These are phyloP conservation scores for Dryas octopetala DNA, from an alignment of 306 rosid genomes.

Conservation along the genomic window DNA sequence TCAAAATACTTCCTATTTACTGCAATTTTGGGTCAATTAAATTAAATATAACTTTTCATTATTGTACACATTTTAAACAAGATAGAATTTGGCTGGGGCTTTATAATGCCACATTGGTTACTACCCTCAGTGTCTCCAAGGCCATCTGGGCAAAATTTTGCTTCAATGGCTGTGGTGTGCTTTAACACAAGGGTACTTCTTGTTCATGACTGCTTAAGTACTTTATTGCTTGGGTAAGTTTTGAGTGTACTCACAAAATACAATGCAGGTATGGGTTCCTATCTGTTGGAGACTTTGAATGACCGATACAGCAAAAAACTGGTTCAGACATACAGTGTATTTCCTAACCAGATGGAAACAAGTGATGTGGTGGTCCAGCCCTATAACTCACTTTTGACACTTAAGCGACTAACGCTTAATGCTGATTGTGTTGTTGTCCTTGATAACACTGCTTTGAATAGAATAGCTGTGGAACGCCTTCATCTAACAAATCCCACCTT, in stretches of 20 bases:
- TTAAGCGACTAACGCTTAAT: slow-evolving; percentile 89
- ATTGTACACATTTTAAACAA: not conserved
- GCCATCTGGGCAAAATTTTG: not conserved
- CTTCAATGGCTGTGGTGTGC: not conserved
- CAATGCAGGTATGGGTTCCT: slow-evolving; percentile 89
- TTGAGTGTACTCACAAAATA: not conserved
- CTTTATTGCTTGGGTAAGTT: not conserved
- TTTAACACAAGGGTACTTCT: not conserved
- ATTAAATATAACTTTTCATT: not conserved
- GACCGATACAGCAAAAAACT: slow-evolving; percentile 98
- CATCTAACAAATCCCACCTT: slow-evolving; percentile 97
- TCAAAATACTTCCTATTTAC: not conserved
- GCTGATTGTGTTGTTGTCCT: slow-evolving; percentile 99
- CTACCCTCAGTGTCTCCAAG: slow-evolving; percentile 1
- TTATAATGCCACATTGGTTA: not conserved
- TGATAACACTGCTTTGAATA: slow-evolving; percentile 94
- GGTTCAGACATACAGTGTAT: slow-evolving; percentile 97
- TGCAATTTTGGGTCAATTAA: slow-evolving; percentile 6
- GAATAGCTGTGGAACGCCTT: slow-evolving; percentile 97
- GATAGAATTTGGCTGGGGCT: not conserved
- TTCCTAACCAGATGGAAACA: slow-evolving; percentile 99
- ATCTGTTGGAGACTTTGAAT: slow-evolving; percentile 90
- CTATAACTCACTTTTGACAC: slow-evolving; percentile 94
- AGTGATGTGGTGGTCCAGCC: slow-evolving; percentile 99
- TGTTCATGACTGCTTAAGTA: not conserved